Evolutionary conservation across 805 yeast species (phyloP).

Genomic region (Yamadazyma tumulicola): DNA sequence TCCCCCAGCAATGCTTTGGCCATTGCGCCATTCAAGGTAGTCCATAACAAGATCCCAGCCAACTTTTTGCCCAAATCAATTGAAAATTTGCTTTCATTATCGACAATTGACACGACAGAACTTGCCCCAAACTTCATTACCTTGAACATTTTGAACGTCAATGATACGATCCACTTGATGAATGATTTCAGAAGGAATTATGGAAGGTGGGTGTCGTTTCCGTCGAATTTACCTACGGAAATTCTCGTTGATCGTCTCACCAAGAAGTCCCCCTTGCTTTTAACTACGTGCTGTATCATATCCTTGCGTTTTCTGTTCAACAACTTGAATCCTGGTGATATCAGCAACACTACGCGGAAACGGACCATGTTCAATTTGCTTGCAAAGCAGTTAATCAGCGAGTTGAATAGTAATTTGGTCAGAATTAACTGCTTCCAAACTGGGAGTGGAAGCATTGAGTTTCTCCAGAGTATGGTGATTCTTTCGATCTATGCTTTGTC

Average conservation of each 20-base stretch:
- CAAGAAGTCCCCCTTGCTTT: conserved; percentile 54
- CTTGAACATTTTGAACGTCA: conserved; percentile 44
- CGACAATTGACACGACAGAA: conserved; percentile 5
- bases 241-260: conserved; percentile 48
- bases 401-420: conserved; percentile 44
- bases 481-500: conserved; percentile 64
- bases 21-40: conserved; percentile 43
- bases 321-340: conserved; percentile 23
- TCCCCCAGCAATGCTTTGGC: conserved; percentile 34
- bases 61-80: conserved; percentile 34
- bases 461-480: conserved; percentile 64
- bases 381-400: conserved; percentile 45
- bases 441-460: conserved; percentile 45
- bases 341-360: conserved; percentile 18
- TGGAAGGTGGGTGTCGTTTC: conserved; percentile 77
- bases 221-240: conserved; percentile 47
- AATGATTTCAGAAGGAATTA: conserved; percentile 61
- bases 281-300: conserved; percentile 63
- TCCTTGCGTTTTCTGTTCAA: conserved; percentile 50
- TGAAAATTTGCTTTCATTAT: conserved; percentile 22
- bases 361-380: conserved; percentile 39
- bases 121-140: conserved; percentile 46
- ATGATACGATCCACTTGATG: conserved; percentile 49
- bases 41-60: conserved; percentile 27
- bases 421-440: conserved; percentile 20